Base-by-base conservation (phyloP, 1,284 basidiomycete species). In the Ustanciosporium gigantosporum region DNA sequence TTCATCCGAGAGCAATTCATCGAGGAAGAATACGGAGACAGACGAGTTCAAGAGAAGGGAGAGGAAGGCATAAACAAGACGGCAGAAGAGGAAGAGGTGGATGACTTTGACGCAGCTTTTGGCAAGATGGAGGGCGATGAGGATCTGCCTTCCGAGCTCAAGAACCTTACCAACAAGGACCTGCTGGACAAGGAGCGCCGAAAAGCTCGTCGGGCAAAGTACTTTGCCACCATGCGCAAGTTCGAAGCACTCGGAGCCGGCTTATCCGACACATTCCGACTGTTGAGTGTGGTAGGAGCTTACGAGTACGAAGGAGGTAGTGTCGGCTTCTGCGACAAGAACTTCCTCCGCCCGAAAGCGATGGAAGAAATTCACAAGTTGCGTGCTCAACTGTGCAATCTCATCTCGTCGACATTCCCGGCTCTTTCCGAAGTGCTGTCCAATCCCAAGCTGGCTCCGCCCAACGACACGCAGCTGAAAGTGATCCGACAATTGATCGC, bases 311-410 rank as follows among this genome's bases (percentile, higher is more conserved):
- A 88, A 2, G 88, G 89, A 3, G 88, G 88, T 17, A 86, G 86
- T 0, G 31, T 45, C 5, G 78, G 83, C 19, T 99, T 98, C 78
- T 98, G 95, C 79, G 79, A 81, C 7, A 85, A 89, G 39, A 90
- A 97, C 79, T 98, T 95, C 72, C 86, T 97, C n/a, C 82, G 92
- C 47, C 83, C 84, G 1, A 97, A 97, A 83, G 90, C 92, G 0
- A 98, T 99, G 93, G 90, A 96, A 79, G 95, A 99, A 80, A 95
- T 97, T 32, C 93, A 94, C 79, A 97, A 98, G 78, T 83, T 99
- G n/a, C 86, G 93, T 31, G 83, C 85, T 0, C 95, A 89, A 84
- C 68, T 86, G 82, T 64, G 68, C 36, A 50, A 47, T 16, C 38
- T 77, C 20, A 68, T 77, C 24, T 37, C 51, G 3, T 55, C 67